A percentile compares a stretch with the other conserved stretches of the same genome.
These are phyloP conservation scores for Blastocystis hominis DNA, from an alignment of 352 stramenopile genomes.

Conservation along the genomic window DNA sequence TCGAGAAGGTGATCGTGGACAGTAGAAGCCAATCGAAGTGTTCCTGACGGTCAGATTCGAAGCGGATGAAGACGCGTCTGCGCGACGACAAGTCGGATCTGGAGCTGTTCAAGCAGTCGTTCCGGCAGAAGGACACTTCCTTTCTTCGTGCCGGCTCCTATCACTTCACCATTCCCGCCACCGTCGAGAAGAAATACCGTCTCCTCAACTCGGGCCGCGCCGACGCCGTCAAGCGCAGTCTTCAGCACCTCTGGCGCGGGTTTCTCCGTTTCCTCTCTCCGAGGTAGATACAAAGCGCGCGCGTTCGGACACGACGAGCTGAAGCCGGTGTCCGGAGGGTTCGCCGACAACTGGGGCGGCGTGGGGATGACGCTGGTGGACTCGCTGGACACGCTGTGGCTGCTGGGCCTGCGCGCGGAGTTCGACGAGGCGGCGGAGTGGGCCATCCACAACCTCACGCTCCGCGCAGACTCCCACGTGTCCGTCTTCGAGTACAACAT, in stretches of 20 bases:
- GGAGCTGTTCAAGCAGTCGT: constrained; percentile 17
- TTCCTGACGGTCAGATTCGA: background rate
- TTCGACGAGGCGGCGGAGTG: constrained; percentile 69
- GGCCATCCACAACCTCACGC: constrained; percentile 61
- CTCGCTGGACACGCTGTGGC: constrained; percentile 69
- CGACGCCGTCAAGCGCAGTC: background rate
- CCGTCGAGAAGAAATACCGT: background rate
- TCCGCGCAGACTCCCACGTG: constrained; percentile 77
- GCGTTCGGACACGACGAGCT: constrained; percentile 56
- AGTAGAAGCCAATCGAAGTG: background rate
- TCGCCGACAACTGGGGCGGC: constrained; percentile 10
- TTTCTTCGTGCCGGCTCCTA: background rate
- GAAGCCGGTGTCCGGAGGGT: constrained; percentile 29
- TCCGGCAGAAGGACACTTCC: background rate
- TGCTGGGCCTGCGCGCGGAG: constrained; percentile 71
- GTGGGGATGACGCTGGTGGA: constrained; percentile 71
- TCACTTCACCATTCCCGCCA: constrained; percentile 4
- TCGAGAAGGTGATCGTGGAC: constrained; percentile 12
- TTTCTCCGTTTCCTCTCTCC: background rate
- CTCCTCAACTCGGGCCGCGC: constrained; percentile 7
- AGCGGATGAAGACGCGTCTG: background rate
- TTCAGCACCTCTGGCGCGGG: constrained; percentile 6
- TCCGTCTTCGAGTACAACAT: constrained; percentile 94
- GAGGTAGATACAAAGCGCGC: background rate
- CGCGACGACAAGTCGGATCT: constrained; percentile 9